Percentiles rank a stretch among this genome's conserved stretches.
Conservation (phyloP, 1,284 basidiomycete species). For the Gymnopus androsaceus region DNA sequence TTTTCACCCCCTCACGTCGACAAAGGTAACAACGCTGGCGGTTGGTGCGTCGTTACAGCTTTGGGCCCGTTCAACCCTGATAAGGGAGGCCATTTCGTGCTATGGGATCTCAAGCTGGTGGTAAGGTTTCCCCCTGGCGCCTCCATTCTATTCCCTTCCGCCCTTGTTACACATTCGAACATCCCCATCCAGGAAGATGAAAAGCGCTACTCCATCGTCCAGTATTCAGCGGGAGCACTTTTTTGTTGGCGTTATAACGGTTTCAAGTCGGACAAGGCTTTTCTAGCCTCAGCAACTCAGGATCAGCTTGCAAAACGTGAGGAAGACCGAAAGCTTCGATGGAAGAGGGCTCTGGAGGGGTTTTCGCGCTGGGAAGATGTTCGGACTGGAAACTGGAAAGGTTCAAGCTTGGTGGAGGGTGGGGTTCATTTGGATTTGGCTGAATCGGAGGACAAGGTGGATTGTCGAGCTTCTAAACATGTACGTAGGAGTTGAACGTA, state of each 20-base stretch:
- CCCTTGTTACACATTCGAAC: conserved; percentile 11
- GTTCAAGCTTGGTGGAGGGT: background rate
- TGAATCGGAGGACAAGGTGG: no score
- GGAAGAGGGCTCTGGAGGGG: background rate
- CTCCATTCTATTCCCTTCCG: conserved; percentile 30
- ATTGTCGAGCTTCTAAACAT: no score
- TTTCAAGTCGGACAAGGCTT: background rate
- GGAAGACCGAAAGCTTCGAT: background rate
- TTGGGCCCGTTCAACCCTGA: conserved; percentile 25
- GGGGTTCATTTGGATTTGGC: no score
- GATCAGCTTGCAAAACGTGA: no score
- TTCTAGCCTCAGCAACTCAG: background rate
- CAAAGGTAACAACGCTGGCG: background rate
- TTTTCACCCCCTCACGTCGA: conserved; percentile 2
- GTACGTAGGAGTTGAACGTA: no score
- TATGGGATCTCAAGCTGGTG: conserved; percentile 25
- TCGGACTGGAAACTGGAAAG: background rate
- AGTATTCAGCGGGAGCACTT: conserved; percentile 15
- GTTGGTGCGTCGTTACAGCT: conserved; percentile 13
- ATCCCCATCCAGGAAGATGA: background rate
- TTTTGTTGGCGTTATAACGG: conserved; percentile 10
- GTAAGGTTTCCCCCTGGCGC: conserved; percentile 26
- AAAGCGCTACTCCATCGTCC: conserved; percentile 9
- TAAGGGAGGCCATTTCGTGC: conserved; percentile 28
- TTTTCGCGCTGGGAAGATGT: background rate